Evolutionary conservation across 1,139 yeast species (phyloP).

Genomic region (Lodderomyces jiufengensis): DNA sequence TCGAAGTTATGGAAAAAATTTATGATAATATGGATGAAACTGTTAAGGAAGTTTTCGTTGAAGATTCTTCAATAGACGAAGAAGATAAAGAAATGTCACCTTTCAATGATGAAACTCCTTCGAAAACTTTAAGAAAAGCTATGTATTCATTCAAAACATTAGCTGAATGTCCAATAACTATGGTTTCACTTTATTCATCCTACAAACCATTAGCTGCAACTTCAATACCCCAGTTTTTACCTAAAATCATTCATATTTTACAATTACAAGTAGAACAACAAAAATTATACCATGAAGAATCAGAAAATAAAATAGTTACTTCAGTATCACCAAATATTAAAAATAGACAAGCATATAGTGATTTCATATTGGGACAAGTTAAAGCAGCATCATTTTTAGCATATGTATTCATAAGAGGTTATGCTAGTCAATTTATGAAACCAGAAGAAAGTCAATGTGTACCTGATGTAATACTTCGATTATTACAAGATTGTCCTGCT

Average conservation of each 20-base stretch:
- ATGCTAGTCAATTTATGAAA: conserved; percentile 61
- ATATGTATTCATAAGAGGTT: conserved; percentile 83
- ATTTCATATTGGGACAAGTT: conserved; percentile 91
- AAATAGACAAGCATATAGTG: conserved; percentile 79
- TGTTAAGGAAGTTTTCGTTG: conserved; percentile 57
- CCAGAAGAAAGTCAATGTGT: conserved; percentile 64
- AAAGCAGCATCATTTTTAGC: conserved; percentile 96
- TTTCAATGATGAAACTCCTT: conserved; percentile 30
- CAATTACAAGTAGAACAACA: conserved; percentile 66
- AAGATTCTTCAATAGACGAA: conserved; percentile 5
- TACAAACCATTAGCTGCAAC: conserved; percentile 73
- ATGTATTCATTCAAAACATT: conserved; percentile 84
- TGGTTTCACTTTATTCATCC: conserved; percentile 86
- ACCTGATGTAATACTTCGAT: conserved; percentile 82
- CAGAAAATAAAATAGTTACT: conserved; percentile 53
- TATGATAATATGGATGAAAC: conserved; percentile 80
- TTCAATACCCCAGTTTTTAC: conserved; percentile 74
- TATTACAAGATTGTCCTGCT: conserved; percentile 95
- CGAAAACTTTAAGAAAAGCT: conserved; percentile 50
- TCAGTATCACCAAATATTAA: conserved; percentile 62
- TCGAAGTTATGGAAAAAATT: conserved; percentile 70
- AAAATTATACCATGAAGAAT: conserved; percentile 45
- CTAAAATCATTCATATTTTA: conserved; percentile 74
- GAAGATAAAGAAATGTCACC: conserved; percentile 22
- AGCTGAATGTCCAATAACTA: conserved; percentile 95